Evolutionary conservation across 2,329 filamentous ascomycete species (phyloP).

Genomic region (Nannizziopsis barbatae): DNA sequence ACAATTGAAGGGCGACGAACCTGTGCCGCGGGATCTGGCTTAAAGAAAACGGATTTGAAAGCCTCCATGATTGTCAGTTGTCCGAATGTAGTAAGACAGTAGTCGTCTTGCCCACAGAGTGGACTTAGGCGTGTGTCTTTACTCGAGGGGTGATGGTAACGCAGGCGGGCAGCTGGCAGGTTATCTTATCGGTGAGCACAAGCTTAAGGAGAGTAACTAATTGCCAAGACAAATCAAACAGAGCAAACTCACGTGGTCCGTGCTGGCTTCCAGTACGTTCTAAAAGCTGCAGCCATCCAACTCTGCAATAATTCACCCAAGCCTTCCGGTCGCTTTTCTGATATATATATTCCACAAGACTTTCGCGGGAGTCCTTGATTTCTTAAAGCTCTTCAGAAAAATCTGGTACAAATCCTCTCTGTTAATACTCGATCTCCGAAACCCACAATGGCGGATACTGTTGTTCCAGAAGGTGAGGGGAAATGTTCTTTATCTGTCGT

Average conservation of each 20-base stretch:
- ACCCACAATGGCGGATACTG: slow-evolving; percentile 24
- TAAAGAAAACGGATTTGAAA: slow-evolving; percentile 74
- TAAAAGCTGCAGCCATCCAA: slow-evolving; percentile 18
- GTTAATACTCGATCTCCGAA: slow-evolving; percentile 10
- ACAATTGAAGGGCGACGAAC: slow-evolving; percentile 40
- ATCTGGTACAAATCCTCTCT: slow-evolving; percentile 8
- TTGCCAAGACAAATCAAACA: neutral
- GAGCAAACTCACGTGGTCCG: slow-evolving; percentile 7
- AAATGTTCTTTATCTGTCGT: slow-evolving; percentile 22
- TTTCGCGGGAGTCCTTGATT: too few relatives aligned
- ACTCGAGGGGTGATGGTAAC: neutral
- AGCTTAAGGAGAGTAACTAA: neutral
- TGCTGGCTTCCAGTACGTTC: slow-evolving; percentile 33
- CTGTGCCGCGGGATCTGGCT: slow-evolving; percentile 86
- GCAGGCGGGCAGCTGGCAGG: neutral
- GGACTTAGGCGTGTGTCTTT: neutral
- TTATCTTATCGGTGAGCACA: slow-evolving; percentile 7
- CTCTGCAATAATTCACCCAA: slow-evolving; percentile 6
- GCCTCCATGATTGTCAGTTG: slow-evolving; percentile 61
- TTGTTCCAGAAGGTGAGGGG: slow-evolving; percentile 39
- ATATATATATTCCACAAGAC: too few relatives aligned
- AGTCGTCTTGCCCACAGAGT: neutral
- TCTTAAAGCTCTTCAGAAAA: too few relatives aligned
- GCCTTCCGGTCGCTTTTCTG: slow-evolving; percentile 14
- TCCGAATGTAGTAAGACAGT: neutral